Conservation (phyloP, 1,284 basidiomycete species). For the Boletellus dicymbophilus region DNA sequence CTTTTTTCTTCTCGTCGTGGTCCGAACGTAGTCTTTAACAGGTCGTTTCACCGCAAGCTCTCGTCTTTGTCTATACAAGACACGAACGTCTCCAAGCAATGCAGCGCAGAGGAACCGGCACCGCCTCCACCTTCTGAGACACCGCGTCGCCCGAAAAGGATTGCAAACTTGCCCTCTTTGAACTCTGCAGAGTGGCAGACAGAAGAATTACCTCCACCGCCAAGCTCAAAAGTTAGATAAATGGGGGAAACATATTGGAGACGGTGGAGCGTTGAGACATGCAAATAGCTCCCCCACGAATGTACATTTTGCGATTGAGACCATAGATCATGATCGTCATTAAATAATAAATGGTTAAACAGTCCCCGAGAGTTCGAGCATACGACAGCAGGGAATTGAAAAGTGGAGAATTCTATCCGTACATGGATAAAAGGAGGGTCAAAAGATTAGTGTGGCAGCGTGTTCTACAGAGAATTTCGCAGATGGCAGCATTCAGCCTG, state of each 20-base stretch:
- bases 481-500: conserved; percentile 1
- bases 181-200: conserved; percentile 51
- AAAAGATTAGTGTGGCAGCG: too few species aligned
- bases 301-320: too few species aligned
- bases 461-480: too few species aligned
- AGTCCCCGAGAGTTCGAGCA: too few species aligned
- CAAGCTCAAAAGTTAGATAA: not conserved
- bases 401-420: too few species aligned
- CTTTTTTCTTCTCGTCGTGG: not conserved
- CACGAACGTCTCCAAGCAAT: conserved; percentile 5
- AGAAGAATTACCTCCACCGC: conserved; percentile 34
- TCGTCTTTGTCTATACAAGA: conserved; percentile 40
- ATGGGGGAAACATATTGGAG: not conserved
- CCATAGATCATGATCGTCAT: too few species aligned
- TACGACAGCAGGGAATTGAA: too few species aligned
- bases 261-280: not conserved
- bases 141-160: conserved; percentile 20
- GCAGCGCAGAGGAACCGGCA: conserved; percentile 4
- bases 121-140: conserved; percentile 5
- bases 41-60: conserved; percentile 42
- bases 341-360: too few species aligned
- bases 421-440: too few species aligned
- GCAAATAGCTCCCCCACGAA: too few species aligned
- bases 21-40: conserved; percentile 14
- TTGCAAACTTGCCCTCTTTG: conserved; percentile 44